A percentile compares a stretch with the other conserved stretches of the same genome.
Evolutionary conservation across 75 land plant genomes (phyloP).

Genomic region (Selaginella tamariscina): DNA sequence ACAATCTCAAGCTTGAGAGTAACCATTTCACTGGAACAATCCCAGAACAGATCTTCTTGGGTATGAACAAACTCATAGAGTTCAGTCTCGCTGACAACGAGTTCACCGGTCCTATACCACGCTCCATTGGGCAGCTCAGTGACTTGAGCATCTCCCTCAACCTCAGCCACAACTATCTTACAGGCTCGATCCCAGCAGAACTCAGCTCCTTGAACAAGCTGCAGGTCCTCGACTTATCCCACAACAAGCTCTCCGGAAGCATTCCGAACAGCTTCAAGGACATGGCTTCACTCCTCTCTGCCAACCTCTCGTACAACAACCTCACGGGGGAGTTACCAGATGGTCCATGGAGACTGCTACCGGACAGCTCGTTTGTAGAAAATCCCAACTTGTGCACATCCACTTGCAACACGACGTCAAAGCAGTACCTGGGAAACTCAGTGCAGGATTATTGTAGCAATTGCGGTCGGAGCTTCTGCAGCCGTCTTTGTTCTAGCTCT

Average conservation of each 20-base stretch:
- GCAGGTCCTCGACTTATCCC: constrained; percentile 49
- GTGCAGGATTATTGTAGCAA: not conserved
- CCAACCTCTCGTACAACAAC: constrained; percentile 69
- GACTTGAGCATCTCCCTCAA: constrained; percentile 28
- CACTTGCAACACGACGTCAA: not conserved
- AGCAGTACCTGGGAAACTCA: not conserved
- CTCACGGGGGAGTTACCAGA: constrained; percentile 33
- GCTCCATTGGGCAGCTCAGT: not conserved
- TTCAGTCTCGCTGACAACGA: not conserved
- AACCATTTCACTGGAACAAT: not conserved
- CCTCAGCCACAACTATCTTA: constrained; percentile 51
- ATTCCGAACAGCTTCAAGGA: constrained; percentile 46
- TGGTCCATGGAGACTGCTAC: not conserved
- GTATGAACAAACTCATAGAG: not conserved
- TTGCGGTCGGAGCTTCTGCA: too few species aligned
- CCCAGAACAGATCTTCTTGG: not conserved
- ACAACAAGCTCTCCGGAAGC: constrained; percentile 48
- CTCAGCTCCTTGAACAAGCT: constrained; percentile 33
- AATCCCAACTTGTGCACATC: not conserved
- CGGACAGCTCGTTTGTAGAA: not conserved
- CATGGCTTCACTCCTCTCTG: constrained; percentile 33
- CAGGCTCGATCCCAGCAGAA: constrained; percentile 55
- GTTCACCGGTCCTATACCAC: not conserved
- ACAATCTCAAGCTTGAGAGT: not conserved
- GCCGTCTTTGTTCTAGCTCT: not conserved